Conservation (phyloP, 139 green algal genomes). For the Astrephomene gubernaculifera region DNA sequence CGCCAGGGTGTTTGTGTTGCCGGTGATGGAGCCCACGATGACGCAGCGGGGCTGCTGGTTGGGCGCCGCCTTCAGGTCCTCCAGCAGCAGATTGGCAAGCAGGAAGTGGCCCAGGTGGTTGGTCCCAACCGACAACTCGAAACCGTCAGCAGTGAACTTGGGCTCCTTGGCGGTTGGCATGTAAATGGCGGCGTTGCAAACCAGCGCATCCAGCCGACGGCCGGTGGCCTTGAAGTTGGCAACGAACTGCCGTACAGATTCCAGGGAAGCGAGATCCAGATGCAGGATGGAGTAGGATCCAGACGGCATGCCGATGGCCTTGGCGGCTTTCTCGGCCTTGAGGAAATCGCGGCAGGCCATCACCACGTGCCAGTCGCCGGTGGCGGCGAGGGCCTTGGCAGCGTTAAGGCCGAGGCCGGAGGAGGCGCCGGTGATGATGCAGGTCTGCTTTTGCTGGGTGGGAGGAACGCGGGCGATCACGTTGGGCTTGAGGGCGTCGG, state of each 20-base stretch:
- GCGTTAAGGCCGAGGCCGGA: constrained; percentile 90
- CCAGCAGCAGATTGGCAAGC: constrained; percentile 86
- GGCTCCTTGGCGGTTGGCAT: constrained; percentile 91
- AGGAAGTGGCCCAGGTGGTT: constrained; percentile 98
- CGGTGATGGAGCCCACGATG: constrained; percentile 96
- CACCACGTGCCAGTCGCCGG: constrained; percentile 90
- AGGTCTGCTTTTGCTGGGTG: constrained; percentile 44
- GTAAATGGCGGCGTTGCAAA: constrained; percentile 97
- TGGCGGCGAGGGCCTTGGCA: constrained; percentile 76
- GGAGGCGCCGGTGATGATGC: constrained; percentile 92
- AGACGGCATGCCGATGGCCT: constrained; percentile 72
- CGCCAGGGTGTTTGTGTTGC: constrained; percentile 96
- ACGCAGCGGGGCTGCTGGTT: constrained; percentile 72
- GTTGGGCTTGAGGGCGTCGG: constrained; percentile 18
- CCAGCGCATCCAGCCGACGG: constrained; percentile 81
- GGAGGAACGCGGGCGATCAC: constrained; percentile 6
- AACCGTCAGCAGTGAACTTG: constrained; percentile 89
- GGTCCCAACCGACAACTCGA: constrained; percentile 84
- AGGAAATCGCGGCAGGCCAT: constrained; percentile 85
- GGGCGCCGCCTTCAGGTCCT: constrained; percentile 82
- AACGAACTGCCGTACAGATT: constrained; percentile 87
- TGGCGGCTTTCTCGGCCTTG: constrained; percentile 74
- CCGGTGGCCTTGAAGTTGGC: constrained; percentile 75
- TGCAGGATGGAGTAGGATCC: constrained; percentile 85
- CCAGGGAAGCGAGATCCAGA: constrained; percentile 86